Evolutionary conservation across 139 green algal genomes (phyloP).

Genomic region (Chlorella ohadii): DNA sequence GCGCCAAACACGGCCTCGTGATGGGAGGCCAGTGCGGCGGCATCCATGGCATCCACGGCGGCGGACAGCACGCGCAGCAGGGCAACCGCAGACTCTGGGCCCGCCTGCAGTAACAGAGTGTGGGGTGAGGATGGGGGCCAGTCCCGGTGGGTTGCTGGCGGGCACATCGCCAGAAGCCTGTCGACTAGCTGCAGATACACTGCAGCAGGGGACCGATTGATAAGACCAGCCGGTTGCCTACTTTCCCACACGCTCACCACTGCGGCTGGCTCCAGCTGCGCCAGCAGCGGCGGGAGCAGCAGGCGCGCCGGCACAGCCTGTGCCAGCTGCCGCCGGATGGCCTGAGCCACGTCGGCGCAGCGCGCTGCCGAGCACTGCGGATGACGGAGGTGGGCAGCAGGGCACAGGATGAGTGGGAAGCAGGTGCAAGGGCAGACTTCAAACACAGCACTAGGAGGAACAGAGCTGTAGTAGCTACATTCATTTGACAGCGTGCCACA

Average conservation of each 20-base stretch:
- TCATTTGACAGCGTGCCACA: too few relatives aligned
- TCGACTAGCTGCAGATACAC: too few relatives aligned
- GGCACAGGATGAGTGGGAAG: too few relatives aligned
- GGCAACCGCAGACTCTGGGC: slow-evolving; percentile 11
- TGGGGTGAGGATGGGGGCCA: background rate
- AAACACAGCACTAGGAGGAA: too few relatives aligned
- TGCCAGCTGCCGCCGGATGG: slow-evolving; percentile 52
- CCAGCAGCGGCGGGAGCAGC: slow-evolving; percentile 73
- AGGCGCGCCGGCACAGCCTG: slow-evolving; percentile 65
- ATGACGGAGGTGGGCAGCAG: background rate
- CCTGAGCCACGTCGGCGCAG: slow-evolving; percentile 34
- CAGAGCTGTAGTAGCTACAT: too few relatives aligned
- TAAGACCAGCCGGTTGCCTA: too few relatives aligned
- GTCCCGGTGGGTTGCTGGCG: too few relatives aligned
- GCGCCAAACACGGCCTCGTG: slow-evolving; percentile 70
- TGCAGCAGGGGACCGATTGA: background rate
- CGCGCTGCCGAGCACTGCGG: slow-evolving; percentile 22
- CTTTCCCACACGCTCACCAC: slow-evolving; percentile 2
- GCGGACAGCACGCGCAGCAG: slow-evolving; percentile 64
- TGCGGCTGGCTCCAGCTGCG: slow-evolving; percentile 50
- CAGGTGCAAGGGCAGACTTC: too few relatives aligned
- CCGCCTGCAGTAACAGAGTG: background rate
- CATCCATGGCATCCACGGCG: slow-evolving; percentile 68
- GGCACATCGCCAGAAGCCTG: too few relatives aligned
- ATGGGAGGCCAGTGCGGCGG: slow-evolving; percentile 56